phyloP scores from a whole-genome alignment of 2,329 filamentous ascomycete species.

The Fusarium sp. region DNA sequence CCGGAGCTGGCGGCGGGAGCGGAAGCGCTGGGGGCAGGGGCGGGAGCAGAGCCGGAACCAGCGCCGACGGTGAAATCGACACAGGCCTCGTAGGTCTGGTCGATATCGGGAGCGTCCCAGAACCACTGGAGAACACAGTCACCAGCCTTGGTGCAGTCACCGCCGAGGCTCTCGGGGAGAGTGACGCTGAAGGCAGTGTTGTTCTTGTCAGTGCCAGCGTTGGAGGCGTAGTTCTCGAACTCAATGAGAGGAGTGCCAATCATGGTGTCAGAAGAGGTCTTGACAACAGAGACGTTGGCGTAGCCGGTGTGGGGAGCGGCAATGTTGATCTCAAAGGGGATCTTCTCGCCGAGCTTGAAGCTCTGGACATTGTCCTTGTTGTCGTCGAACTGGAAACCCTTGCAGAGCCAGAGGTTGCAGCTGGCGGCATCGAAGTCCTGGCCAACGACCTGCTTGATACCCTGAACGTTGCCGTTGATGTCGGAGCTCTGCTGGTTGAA shows the following conservation, averaged over 20 bases:
- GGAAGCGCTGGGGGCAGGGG: slow-evolving; percentile 6
- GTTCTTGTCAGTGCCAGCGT: slow-evolving; percentile 53
- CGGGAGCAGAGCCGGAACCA: slow-evolving; percentile 1
- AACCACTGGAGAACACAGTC: slow-evolving; percentile 69
- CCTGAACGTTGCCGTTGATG: slow-evolving; percentile 54
- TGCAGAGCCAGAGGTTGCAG: slow-evolving; percentile 60
- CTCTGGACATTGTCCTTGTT: slow-evolving; percentile 57
- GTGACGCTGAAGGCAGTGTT: slow-evolving; percentile 65
- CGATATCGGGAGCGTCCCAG: slow-evolving; percentile 65
- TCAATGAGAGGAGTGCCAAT: slow-evolving; percentile 64
- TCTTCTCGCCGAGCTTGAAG: slow-evolving; percentile 56
- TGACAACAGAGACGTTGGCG: slow-evolving; percentile 68
- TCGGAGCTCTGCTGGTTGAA: slow-evolving; percentile 49
- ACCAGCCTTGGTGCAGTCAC: slow-evolving; percentile 61
- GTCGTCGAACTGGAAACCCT: slow-evolving; percentile 59
- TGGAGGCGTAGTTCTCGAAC: slow-evolving; percentile 66
- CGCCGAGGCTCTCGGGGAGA: slow-evolving; percentile 60
- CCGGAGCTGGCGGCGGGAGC: slow-evolving; percentile 13
- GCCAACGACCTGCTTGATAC: slow-evolving; percentile 49
- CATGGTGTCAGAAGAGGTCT: slow-evolving; percentile 62
- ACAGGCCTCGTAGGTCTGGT: slow-evolving; percentile 73
- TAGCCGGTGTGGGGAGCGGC: slow-evolving; percentile 59
- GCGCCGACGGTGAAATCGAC: slow-evolving; percentile 62
- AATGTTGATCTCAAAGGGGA: slow-evolving; percentile 55
- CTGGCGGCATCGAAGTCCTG: slow-evolving; percentile 37